Percentiles rank a stretch among this genome's conserved stretches.
Evolutionary conservation across 257 asterid genomes (phyloP).

Genomic region (Phtheirospermum japonicum): DNA sequence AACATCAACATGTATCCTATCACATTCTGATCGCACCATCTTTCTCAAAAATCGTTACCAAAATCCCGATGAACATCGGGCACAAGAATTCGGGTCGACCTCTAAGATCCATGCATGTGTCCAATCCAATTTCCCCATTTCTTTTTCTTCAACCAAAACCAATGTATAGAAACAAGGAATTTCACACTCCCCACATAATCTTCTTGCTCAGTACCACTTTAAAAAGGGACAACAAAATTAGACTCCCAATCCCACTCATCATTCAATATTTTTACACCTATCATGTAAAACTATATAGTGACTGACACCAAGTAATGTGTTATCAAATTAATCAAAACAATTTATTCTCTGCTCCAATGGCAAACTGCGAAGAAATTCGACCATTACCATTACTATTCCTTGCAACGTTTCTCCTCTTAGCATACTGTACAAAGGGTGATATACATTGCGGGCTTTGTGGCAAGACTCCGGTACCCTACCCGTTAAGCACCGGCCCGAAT

Average conservation of each 20-base stretch:
- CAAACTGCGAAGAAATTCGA: background rate
- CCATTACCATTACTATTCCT: background rate
- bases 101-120: slow-evolving; percentile 20
- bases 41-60: slow-evolving; percentile 24
- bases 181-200: slow-evolving; percentile 22
- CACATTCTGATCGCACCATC: slow-evolving; percentile 33
- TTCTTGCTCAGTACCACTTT: slow-evolving; percentile 27
- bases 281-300: background rate
- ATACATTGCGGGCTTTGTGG: slow-evolving; percentile 53
- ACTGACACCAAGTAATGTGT: background rate
- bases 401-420: slow-evolving; percentile 12
- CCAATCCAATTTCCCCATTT: slow-evolving; percentile 16
- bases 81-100: background rate
- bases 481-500: slow-evolving; percentile 49
- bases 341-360: no score
- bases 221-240: slow-evolving; percentile 25
- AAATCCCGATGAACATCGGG: slow-evolving; percentile 28
- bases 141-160: background rate
- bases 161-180: slow-evolving; percentile 22
- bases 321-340: no score
- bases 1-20: slow-evolving; percentile 13
- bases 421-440: background rate
- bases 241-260: slow-evolving; percentile 20
- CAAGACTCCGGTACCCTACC: slow-evolving; percentile 48
- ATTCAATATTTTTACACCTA: background rate